These are phyloP conservation scores for Bocquillonia castaneifolia DNA, from an alignment of 441 rosid genomes.

Conservation along the genomic window DNA sequence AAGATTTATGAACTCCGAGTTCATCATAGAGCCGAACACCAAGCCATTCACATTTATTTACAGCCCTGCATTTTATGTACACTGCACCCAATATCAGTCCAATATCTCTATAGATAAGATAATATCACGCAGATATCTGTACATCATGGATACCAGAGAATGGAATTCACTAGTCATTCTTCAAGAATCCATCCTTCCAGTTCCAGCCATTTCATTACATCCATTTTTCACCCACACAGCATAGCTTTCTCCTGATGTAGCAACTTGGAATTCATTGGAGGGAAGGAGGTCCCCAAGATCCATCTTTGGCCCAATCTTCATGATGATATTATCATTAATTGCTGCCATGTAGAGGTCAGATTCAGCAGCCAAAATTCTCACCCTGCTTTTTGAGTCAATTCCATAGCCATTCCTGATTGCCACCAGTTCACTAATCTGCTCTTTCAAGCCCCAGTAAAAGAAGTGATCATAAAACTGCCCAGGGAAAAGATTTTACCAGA, in stretches of 20 bases:
- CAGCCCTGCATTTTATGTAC: no score
- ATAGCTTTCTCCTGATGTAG: slow-evolving; percentile 44
- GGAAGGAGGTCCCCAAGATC: slow-evolving; percentile 59
- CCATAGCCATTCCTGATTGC: slow-evolving; percentile 40
- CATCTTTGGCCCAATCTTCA: slow-evolving; percentile 60
- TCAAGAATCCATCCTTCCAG: neutral
- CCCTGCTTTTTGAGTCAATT: slow-evolving; percentile 40
- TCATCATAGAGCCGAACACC: no score
- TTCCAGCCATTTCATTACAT: no score
- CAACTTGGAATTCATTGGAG: slow-evolving; percentile 35
- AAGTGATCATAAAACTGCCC: slow-evolving; percentile 67
- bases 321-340: slow-evolving; percentile 46
- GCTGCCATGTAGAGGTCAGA: slow-evolving; percentile 56
- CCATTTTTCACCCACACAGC: slow-evolving; percentile 48
- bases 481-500: neutral
- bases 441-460: slow-evolving; percentile 60
- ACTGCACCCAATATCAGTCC: no score
- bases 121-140: no score
- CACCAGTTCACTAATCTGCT: slow-evolving; percentile 36
- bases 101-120: no score
- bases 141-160: no score
- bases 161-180: neutral
- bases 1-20: no score
- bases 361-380: slow-evolving; percentile 44
- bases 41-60: no score